These are phyloP conservation scores for Colletotrichum eleusines DNA, from an alignment of 2,329 filamentous ascomycete genomes.

Conservation along the genomic window DNA sequence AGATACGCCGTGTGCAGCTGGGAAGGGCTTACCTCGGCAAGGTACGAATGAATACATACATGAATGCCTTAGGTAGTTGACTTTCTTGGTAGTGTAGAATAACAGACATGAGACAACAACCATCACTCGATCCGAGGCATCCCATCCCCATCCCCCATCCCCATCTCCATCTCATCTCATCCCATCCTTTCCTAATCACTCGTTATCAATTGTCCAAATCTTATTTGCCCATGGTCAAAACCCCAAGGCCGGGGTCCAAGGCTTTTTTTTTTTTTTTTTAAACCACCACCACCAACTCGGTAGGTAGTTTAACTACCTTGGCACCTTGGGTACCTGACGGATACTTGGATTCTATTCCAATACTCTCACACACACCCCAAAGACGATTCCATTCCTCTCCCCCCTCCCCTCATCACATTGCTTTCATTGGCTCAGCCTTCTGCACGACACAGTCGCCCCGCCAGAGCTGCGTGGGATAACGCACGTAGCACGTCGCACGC, in stretches of 20 bases:
- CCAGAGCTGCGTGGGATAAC: conserved; percentile 30
- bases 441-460: conserved; percentile 36
- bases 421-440: conserved; percentile 31
- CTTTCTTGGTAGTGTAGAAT: too few species aligned
- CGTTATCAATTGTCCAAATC: not conserved
- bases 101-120: not conserved
- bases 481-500: conserved; percentile 6
- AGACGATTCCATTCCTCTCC: not conserved
- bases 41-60: not conserved
- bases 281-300: not conserved
- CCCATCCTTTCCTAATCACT: not conserved
- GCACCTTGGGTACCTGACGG: not conserved
- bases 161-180: not conserved
- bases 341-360: not conserved
- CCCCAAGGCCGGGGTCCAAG: not conserved
- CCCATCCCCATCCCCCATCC: not conserved
- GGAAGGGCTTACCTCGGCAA: not conserved
- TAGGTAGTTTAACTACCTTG: not conserved
- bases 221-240: not conserved
- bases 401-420: conserved; percentile 23
- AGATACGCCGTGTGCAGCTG: too few species aligned
- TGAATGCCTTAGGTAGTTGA: too few species aligned
- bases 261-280: too few species aligned
- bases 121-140: not conserved
- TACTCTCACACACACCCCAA: not conserved